Percentiles rank a stretch among this genome's conserved stretches.
phyloP scores from a whole-genome alignment of 83 land plant species.

The Picea mariana region DNA sequence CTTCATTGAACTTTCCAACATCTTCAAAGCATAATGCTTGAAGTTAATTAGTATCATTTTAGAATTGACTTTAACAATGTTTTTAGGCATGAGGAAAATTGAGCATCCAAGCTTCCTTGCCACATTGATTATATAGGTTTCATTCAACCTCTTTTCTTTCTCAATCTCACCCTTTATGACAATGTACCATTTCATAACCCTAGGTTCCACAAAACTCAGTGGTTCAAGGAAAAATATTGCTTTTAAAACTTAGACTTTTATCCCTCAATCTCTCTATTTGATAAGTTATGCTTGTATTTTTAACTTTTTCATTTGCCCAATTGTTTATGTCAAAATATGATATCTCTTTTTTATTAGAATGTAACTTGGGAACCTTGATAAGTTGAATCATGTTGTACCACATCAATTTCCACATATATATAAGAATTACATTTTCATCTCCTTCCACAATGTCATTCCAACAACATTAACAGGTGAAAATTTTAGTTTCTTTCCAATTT shows the following conservation, averaged over 20 bases:
- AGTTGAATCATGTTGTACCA: constrained; percentile 81
- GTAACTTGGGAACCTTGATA: constrained; percentile 74
- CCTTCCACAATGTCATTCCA: too few relatives aligned
- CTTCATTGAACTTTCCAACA: too few relatives aligned
- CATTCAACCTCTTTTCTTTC: constrained; percentile 56
- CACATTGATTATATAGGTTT: constrained; percentile 57
- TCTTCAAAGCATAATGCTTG: too few relatives aligned
- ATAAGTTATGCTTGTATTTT: constrained; percentile 58
- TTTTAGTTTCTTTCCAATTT: too few relatives aligned
- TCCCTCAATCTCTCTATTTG: constrained; percentile 95
- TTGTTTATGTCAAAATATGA: constrained; percentile 77
- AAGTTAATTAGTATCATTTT: too few relatives aligned
- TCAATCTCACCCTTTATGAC: constrained; percentile 86
- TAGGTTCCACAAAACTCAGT: constrained; percentile 85
- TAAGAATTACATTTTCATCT: too few relatives aligned
- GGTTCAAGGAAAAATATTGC: constrained; percentile 91
- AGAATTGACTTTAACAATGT: constrained; percentile 51
- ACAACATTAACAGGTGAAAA: too few relatives aligned
- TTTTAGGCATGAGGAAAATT: constrained; percentile 61
- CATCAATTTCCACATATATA: constrained; percentile 91
- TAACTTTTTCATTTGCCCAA: constrained; percentile 93
- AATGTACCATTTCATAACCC: constrained; percentile 88
- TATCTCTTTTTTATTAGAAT: constrained; percentile 72
- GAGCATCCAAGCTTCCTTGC: constrained; percentile 67
- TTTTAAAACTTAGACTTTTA: constrained; percentile 56